Conservation (phyloP, 371 early-diverging fungal species). For the Syncephalis plumigaleata region DNA sequence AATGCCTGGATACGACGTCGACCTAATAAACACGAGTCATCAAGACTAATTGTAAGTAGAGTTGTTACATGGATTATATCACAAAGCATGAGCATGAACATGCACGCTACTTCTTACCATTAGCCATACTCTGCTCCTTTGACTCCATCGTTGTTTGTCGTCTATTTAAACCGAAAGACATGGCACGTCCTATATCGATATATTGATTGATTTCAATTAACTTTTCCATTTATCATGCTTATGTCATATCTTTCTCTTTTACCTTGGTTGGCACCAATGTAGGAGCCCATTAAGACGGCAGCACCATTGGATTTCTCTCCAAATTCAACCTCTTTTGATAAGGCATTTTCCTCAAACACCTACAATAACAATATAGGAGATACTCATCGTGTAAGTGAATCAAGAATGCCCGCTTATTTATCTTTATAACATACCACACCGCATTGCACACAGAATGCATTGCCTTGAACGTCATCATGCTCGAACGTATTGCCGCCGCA, state of each 20-base stretch:
- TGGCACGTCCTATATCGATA: constrained; percentile 11
- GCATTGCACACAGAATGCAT: no score
- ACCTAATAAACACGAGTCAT: no score
- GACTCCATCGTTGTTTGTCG: constrained; percentile 16
- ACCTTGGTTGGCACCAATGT: constrained; percentile 35
- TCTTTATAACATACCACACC: no score
- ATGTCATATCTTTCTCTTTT: no score
- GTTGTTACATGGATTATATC: no score
- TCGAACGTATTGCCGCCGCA: constrained; percentile 33
- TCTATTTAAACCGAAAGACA: constrained; percentile 12
- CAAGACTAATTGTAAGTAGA: no score
- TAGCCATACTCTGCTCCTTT: constrained; percentile 20
- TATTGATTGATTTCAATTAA: no score
- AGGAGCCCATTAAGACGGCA: constrained; percentile 67
- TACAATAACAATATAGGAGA: constrained; percentile 10
- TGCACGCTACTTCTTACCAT: no score
- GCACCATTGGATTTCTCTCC: constrained; percentile 74
- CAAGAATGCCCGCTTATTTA: no score
- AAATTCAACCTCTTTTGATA: constrained; percentile 91
- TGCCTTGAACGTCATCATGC: constrained; percentile 25
- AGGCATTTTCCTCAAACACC: constrained; percentile 94
- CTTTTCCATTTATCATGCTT: no score
- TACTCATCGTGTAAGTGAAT: no score
- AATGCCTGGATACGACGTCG: constrained; percentile 39
- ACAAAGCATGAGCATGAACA: no score